Evolutionary conservation across 2,329 filamentous ascomycete species (phyloP), one percentile per base, ranked within the genome.

Genomic region (Akanthomyces lecanii): DNA sequence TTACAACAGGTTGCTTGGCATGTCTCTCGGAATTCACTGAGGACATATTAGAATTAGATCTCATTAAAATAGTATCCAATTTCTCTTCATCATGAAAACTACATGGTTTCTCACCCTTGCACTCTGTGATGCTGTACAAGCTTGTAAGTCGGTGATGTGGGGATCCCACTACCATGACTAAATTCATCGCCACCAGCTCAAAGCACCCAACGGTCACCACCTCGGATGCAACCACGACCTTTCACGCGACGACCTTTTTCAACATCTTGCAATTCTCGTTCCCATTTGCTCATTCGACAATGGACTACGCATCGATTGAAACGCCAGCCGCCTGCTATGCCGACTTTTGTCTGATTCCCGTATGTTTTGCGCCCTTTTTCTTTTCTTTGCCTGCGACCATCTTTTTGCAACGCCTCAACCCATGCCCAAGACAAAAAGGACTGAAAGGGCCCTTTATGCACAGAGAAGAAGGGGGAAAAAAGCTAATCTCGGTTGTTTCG

Each of bases 321-420:
- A 94, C 91, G 1, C 93, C 93, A 4, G 79, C 84, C 62, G 79
- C 86, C 63, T 96, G 91, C 77, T 91, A 89, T 61, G 93, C 89
- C 63, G 93, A 97, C 77, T 97, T 97, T 74, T 97, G 93, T 75
- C 81, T 97, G 67, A 89, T 97, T 65, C 93, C 93, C 2, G 88
- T 90, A 71, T 65, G 84, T 77, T 40, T 40, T 47, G 52, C 57
- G 45, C 52, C 44, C 18, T 53, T 56, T 25, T 38, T 21, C 1
- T 47, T 7, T 38, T 12, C 28, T 57, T 38, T 44, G 25, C n/a
- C 14, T 7, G 7, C 25, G 38, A 16, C 7, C 38, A 14, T 53
- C 44, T 36, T 23, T 21, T 38, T n/a, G 3, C 38, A 21, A 8
- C 8, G 28, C 36, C 50, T 18, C 28, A 28, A 4, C 6, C 28